Evolutionary conservation across 2,329 filamentous ascomycete species (phyloP), one percentile per base, ranked within the genome.

Genomic region (Sphaerostilbella broomeana): DNA sequence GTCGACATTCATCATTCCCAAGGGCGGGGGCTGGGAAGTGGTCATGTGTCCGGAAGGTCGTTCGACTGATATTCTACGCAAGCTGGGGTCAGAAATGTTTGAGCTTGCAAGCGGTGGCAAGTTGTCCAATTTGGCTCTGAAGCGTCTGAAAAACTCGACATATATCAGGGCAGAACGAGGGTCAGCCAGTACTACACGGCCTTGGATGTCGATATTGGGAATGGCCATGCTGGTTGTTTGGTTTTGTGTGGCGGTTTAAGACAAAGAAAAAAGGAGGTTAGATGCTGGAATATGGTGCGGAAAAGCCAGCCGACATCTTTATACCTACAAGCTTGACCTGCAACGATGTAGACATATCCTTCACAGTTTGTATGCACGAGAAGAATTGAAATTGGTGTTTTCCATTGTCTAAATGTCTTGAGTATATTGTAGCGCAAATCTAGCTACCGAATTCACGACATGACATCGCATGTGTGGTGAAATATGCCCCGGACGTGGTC

Each of bases 1-100:
- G 20, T 75, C 71, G 12, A 81, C 77, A 0, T 81, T 81, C 50
- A 76, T 78, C 50, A 67, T 81, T 24, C 77, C 77, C 3, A 68
- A 60, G 9, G 85, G 86, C 13, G 84, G 81, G 16, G 84, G 84
- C 1, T 92, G 84, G 69, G 78, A 89, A 57, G 72, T 92, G 11
- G 72, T 84, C 8, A 86, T 92, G 58, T 92, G 86, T 57, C 86
- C 86, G 2, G 55, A 54, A 10, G 75, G 76, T 8, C 59, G 75
- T 35, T 78, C 73, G 45, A 79, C 76, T 25, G 69, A 78, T 51
- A 80, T 80, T 44, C 56, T 79, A 22, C 60, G 59, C 20, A 69
- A 71, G 5, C 67, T 77, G 49, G 65, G 68, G 12, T 52, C 63
- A 10, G 65, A 77, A 54, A 55, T 79, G 49, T 60, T 62, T 17